Conservation (phyloP, 805 yeast species). For the Lipomyces spencermartinsiae region DNA sequence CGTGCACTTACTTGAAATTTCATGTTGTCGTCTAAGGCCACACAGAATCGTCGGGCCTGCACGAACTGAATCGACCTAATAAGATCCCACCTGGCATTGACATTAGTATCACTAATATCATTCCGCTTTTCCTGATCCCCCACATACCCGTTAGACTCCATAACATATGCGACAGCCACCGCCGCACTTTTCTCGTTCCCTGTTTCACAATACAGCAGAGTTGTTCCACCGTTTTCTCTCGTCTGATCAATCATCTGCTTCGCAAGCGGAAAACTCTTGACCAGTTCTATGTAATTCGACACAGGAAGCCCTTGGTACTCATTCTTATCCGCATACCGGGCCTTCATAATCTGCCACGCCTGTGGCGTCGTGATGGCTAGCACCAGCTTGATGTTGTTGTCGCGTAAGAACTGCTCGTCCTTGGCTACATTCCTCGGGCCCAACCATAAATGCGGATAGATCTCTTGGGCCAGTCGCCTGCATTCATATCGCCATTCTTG, state of each 20-base stretch:
- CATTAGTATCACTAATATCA: not conserved
- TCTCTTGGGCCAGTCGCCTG: slow-evolving; percentile 51
- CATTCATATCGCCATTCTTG: slow-evolving; percentile 45
- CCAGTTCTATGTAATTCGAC: slow-evolving; percentile 14
- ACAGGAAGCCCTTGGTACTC: slow-evolving; percentile 22
- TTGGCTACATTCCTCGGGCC: slow-evolving; percentile 56
- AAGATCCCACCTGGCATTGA: slow-evolving; percentile 26
- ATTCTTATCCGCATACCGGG: slow-evolving; percentile 7
- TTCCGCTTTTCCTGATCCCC: not conserved
- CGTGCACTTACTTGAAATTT: slow-evolving; percentile 32
- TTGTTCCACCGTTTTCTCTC: slow-evolving; percentile 17
- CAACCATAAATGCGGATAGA: slow-evolving; percentile 52
- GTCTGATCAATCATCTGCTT: slow-evolving; percentile 23
- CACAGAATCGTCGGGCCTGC: slow-evolving; percentile 43
- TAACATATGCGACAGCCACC: slow-evolving; percentile 44
- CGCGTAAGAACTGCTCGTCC: slow-evolving; percentile 48
- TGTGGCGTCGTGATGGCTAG: slow-evolving; percentile 28
- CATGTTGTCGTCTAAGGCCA: slow-evolving; percentile 41
- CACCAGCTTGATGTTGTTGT: slow-evolving; percentile 47
- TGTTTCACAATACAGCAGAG: slow-evolving; percentile 45
- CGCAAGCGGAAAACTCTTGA: slow-evolving; percentile 26
- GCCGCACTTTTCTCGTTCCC: slow-evolving; percentile 47
- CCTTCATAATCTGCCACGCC: slow-evolving; percentile 28
- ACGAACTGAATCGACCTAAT: slow-evolving; percentile 44
- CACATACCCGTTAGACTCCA: slow-evolving; percentile 36